Conservation (phyloP, 2,329 filamentous ascomycete genomes). For the Penicillium sclerotiorum region DNA sequence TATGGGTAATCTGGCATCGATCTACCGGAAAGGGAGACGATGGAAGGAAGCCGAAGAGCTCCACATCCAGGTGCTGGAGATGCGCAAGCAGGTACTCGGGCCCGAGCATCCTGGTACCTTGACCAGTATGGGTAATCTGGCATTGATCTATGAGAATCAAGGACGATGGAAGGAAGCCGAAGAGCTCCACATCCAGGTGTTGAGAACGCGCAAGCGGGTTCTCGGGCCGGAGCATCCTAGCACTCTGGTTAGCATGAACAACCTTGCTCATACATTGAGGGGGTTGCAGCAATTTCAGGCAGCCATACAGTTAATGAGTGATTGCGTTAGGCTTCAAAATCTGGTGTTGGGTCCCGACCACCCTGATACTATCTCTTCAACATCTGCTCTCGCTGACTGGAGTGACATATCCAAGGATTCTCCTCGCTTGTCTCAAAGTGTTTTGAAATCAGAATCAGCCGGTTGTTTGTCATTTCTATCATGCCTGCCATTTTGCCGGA, state of each 20-base stretch:
- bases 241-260: neutral
- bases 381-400: no score
- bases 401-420: no score
- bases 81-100: neutral
- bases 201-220: neutral
- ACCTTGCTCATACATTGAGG: neutral
- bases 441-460: no score
- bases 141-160: neutral
- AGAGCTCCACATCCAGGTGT: neutral
- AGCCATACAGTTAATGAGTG: neutral
- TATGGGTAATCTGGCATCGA: neutral
- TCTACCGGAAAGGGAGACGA: neutral
- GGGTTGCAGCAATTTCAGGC: neutral
- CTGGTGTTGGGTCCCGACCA: no score
- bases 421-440: no score
- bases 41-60: constrained; percentile 8
- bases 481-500: no score
- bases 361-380: no score
- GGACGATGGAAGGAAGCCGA: neutral
- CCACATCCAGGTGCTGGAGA: neutral
- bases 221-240: neutral
- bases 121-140: constrained; percentile 18
- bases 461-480: no score
- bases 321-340: no score
- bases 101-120: constrained; percentile 14